Evolutionary conservation across 192 early-diverging fungal species (phyloP).

Genomic region (Backusella macrospora): DNA sequence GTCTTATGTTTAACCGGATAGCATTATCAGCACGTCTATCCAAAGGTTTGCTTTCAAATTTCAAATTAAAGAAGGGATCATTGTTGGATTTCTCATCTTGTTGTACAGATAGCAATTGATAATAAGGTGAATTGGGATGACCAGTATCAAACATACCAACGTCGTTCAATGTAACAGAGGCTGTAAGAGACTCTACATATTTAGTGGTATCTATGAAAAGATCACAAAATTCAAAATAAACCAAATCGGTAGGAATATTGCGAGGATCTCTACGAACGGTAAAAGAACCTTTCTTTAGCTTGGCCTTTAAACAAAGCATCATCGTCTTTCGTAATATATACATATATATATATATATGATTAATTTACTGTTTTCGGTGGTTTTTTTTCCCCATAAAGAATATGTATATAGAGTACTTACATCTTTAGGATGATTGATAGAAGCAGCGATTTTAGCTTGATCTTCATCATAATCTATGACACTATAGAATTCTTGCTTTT

Average conservation of each 20-base stretch:
- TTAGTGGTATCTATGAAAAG: constrained; percentile 59
- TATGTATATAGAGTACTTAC: constrained; percentile 36
- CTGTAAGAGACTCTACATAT: constrained; percentile 52
- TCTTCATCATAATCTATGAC: constrained; percentile 81
- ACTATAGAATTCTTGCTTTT: constrained; percentile 78
- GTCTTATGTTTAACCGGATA: constrained; percentile 68
- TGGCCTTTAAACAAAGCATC: constrained; percentile 60
- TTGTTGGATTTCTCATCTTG: background rate
- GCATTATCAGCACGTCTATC: constrained; percentile 75
- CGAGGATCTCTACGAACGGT: constrained; percentile 63
- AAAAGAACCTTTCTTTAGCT: constrained; percentile 78
- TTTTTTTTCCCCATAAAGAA: background rate
- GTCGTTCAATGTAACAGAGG: constrained; percentile 59
- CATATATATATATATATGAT: background rate
- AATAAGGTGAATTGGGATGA: constrained; percentile 58
- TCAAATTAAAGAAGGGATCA: constrained; percentile 57
- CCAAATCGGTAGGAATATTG: constrained; percentile 37
- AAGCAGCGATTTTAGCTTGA: constrained; percentile 49
- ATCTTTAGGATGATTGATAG: constrained; percentile 68
- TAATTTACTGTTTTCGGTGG: background rate
- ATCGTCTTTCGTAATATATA: constrained; percentile 56
- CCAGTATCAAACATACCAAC: constrained; percentile 64
- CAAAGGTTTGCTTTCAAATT: constrained; percentile 74
- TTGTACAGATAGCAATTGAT: constrained; percentile 56
- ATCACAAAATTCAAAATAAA: constrained; percentile 64